These are phyloP conservation scores for Trypanosoma rangeli DNA, from an alignment of 208 protist genomes.

Conservation along the genomic window DNA sequence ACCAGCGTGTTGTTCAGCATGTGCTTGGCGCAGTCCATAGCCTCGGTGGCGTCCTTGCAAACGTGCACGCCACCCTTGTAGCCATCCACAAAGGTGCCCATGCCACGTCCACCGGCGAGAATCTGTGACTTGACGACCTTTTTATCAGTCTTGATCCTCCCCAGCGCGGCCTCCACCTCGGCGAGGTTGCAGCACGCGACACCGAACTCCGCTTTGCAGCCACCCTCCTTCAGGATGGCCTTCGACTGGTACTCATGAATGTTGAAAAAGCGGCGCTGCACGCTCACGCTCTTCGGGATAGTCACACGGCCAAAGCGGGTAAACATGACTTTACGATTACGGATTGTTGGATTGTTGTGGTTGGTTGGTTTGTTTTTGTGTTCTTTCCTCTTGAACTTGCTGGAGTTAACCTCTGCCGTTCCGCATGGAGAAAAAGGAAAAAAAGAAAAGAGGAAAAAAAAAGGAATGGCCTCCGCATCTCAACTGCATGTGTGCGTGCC, in stretches of 20 bases:
- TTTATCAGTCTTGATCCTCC: slow-evolving; percentile 89
- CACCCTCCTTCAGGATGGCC: slow-evolving; percentile 87
- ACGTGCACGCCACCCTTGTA: slow-evolving; percentile 94
- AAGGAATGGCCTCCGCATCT: neutral
- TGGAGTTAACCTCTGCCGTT: neutral
- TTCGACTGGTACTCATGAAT: slow-evolving; percentile 94
- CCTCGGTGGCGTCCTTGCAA: slow-evolving; percentile 81
- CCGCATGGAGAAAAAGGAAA: neutral
- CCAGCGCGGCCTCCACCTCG: slow-evolving; percentile 87
- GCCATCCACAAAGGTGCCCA: slow-evolving; percentile 97
- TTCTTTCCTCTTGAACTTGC: slow-evolving; percentile 3
- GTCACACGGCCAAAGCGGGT: slow-evolving; percentile 65
- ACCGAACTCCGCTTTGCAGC: slow-evolving; percentile 91
- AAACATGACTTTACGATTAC: slow-evolving; percentile 46
- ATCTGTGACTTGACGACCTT: slow-evolving; percentile 99
- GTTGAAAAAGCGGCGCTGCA: slow-evolving; percentile 89
- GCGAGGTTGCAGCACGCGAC: slow-evolving; percentile 82
- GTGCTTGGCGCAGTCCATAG: slow-evolving; percentile 82
- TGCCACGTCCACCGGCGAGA: slow-evolving; percentile 98
- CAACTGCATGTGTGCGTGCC: too few relatives aligned
- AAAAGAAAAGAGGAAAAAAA: neutral
- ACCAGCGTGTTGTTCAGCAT: slow-evolving; percentile 98
- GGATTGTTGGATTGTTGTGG: slow-evolving; percentile 10
- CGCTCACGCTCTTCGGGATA: slow-evolving; percentile 38
- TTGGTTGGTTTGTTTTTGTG: slow-evolving; percentile 1